Evolutionary conservation across 2,329 filamentous ascomycete species (phyloP).

Genomic region (Macrophomina pseudophaseolina): DNA sequence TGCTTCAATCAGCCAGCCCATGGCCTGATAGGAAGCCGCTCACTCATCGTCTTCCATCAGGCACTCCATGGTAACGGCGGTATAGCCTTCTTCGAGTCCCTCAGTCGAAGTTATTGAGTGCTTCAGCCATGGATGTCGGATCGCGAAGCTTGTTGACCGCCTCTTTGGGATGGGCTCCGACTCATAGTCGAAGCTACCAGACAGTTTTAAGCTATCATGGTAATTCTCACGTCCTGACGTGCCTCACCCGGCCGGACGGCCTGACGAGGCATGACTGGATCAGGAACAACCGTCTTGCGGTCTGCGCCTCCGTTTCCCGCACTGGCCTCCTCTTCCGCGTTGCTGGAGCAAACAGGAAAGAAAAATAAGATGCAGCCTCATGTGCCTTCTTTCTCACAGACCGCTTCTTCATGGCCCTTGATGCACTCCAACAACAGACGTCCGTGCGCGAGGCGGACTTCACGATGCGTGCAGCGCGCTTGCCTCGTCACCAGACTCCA

Average conservation of each 20-base stretch:
- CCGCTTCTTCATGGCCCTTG: background rate
- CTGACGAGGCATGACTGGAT: background rate
- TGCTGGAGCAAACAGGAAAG: background rate
- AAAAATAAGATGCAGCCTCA: background rate
- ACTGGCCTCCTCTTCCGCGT: background rate
- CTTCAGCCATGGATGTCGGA: background rate
- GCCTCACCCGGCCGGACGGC: background rate
- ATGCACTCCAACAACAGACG: background rate
- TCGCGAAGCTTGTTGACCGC: too few species aligned
- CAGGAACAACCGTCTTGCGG: slow-evolving; percentile 1
- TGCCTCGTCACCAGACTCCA: background rate
- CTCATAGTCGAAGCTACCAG: background rate
- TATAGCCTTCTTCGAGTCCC: background rate
- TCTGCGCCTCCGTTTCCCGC: background rate
- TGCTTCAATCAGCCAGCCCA: background rate
- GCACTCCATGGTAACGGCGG: background rate
- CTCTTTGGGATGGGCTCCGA: background rate
- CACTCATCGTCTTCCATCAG: background rate
- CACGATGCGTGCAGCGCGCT: background rate
- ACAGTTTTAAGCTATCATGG: background rate
- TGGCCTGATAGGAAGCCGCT: background rate
- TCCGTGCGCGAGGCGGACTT: background rate
- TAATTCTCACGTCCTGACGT: background rate
- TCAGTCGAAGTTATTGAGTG: background rate
- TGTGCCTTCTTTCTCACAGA: background rate